phyloP scores from a whole-genome alignment of 2,329 filamentous ascomycete species.

The Coccinonectria pachysandricola region DNA sequence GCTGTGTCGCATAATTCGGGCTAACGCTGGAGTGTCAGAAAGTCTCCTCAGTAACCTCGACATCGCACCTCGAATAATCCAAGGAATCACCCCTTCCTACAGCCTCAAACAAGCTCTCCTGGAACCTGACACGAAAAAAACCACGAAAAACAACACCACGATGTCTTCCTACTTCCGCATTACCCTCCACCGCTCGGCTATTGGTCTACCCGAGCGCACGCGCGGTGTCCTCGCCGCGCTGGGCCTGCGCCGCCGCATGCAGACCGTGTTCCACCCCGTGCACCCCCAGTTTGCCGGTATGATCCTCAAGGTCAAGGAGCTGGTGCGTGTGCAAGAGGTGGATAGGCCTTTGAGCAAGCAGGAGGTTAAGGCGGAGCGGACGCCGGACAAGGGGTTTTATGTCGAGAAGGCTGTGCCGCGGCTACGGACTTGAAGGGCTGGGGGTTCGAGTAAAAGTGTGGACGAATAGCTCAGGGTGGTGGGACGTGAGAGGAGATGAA shows the following conservation, averaged over 20 bases:
- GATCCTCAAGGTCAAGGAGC: conserved; percentile 88
- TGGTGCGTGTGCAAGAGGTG: conserved; percentile 75
- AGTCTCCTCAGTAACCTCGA: too few relatives aligned
- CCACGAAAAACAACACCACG: conserved; percentile 6
- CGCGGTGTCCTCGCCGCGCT: conserved; percentile 75
- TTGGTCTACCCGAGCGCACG: conserved; percentile 73
- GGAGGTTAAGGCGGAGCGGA: conserved; percentile 61
- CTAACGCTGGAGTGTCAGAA: too few relatives aligned
- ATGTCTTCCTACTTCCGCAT: conserved; percentile 89
- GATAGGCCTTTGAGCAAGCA: conserved; percentile 49
- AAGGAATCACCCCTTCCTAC: too few relatives aligned
- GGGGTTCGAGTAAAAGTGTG: conserved; percentile 1
- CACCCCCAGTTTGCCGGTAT: conserved; percentile 73
- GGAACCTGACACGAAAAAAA: not conserved
- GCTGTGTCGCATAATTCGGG: too few relatives aligned
- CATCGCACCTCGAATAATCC: too few relatives aligned
- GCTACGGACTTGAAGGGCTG: conserved; percentile 6
- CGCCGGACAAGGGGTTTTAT: conserved; percentile 71
- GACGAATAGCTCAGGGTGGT: not conserved
- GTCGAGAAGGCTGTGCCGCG: conserved; percentile 48
- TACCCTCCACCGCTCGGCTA: conserved; percentile 79
- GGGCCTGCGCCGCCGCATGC: conserved; percentile 73
- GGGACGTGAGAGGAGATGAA: conserved; percentile 1
- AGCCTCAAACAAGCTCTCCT: too few relatives aligned
- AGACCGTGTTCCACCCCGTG: conserved; percentile 84